These are phyloP conservation scores for Agrocybe pediades DNA, from an alignment of 768 basidiomycete genomes.

Conservation along the genomic window DNA sequence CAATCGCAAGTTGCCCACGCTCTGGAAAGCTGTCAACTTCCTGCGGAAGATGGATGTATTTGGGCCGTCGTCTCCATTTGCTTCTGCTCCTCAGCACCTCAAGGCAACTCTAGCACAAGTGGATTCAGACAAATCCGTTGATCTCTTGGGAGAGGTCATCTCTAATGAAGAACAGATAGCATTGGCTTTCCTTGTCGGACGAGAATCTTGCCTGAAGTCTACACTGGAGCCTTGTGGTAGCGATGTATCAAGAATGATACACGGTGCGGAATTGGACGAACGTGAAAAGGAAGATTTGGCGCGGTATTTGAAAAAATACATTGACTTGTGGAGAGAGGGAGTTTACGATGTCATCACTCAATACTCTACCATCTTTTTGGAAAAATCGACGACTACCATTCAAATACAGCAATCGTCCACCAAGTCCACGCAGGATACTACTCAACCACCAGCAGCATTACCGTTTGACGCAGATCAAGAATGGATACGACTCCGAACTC, in stretches of 20 bases:
- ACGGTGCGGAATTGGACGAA: slow-evolving; percentile 46
- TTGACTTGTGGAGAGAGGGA: slow-evolving; percentile 90
- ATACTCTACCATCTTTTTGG: slow-evolving; percentile 87
- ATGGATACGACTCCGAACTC: slow-evolving; percentile 40
- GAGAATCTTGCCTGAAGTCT: slow-evolving; percentile 58
- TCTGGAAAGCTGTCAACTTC: slow-evolving; percentile 90
- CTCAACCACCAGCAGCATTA: slow-evolving; percentile 6
- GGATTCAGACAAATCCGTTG: slow-evolving; percentile 21
- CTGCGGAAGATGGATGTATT: slow-evolving; percentile 81
- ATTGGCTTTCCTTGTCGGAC: slow-evolving; percentile 77
- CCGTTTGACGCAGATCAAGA: slow-evolving; percentile 14
- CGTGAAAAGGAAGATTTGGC: slow-evolving; percentile 72
- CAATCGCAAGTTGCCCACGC: slow-evolving; percentile 78
- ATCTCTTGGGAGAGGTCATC: slow-evolving; percentile 30
- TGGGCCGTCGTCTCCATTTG: slow-evolving; percentile 30
- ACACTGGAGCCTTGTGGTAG: slow-evolving; percentile 56
- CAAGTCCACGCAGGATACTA: slow-evolving; percentile 20
- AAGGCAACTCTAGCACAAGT: slow-evolving; percentile 14
- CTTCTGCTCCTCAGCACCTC: slow-evolving; percentile 19
- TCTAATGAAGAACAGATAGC: slow-evolving; percentile 78
- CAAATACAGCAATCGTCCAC: slow-evolving; percentile 14
- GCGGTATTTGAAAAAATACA: slow-evolving; percentile 80
- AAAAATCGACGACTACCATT: slow-evolving; percentile 41
- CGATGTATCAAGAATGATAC: slow-evolving; percentile 41
- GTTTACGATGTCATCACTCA: slow-evolving; percentile 92